Evolutionary conservation across 1,139 yeast species (phyloP).

Genomic region (Magnusiomyces paraingens): DNA sequence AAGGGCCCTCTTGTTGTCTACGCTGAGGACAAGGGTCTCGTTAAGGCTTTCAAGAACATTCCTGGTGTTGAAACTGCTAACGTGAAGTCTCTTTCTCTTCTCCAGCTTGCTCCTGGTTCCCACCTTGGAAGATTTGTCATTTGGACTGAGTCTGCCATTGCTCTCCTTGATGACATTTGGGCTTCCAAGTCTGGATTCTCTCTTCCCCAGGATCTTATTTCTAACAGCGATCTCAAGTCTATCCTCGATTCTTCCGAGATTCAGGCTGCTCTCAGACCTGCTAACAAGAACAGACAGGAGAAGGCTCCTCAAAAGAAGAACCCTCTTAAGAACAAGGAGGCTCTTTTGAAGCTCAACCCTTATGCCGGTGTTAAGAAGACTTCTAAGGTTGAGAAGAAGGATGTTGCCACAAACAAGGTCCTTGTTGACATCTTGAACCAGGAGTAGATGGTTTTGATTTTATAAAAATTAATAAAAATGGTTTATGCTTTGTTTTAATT

Average conservation of each 20-base stretch:
- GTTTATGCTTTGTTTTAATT: background rate
- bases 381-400: slow-evolving; percentile 57
- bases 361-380: slow-evolving; percentile 97
- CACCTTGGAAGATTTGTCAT: slow-evolving; percentile 99
- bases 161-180: slow-evolving; percentile 95
- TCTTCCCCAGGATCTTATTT: slow-evolving; percentile 87
- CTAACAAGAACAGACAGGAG: slow-evolving; percentile 92
- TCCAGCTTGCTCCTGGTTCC: slow-evolving; percentile 99
- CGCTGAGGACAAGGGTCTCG: slow-evolving; percentile 95
- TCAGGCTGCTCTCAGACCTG: slow-evolving; percentile 95
- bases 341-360: slow-evolving; percentile 97
- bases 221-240: slow-evolving; percentile 95
- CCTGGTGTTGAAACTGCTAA: slow-evolving; percentile 99
- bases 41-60: slow-evolving; percentile 98
- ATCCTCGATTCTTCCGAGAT: slow-evolving; percentile 98
- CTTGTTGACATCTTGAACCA: slow-evolving; percentile 16
- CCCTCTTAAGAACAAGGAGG: slow-evolving; percentile 99
- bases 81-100: slow-evolving; percentile 88
- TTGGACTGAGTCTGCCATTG: slow-evolving; percentile 99
- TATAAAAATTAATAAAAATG: background rate
- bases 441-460: slow-evolving; percentile 9
- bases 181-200: slow-evolving; percentile 86
- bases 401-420: slow-evolving; percentile 15
- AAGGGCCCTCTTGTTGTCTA: slow-evolving; percentile 99
- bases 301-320: slow-evolving; percentile 96